Conservation (phyloP, 2,329 filamentous ascomycete genomes). For the Monilinia polystroma region DNA sequence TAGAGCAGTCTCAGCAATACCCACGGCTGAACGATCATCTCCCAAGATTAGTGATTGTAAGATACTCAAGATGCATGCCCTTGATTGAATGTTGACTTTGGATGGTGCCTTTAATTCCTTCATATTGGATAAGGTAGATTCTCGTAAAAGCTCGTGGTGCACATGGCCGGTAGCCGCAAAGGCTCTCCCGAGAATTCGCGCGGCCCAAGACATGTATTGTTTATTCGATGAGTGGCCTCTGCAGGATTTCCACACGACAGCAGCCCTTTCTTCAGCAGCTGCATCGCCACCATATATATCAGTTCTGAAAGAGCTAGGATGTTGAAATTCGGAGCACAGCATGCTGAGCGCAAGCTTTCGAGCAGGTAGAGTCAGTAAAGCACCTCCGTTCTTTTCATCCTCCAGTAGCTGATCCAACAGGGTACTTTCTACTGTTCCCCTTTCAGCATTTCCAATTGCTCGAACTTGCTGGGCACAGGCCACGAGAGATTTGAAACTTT, state of each 20-base stretch:
- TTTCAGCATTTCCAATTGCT: conserved; percentile 66
- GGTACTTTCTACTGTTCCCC: conserved; percentile 71
- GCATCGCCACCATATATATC: conserved; percentile 70
- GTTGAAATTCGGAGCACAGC: conserved; percentile 72
- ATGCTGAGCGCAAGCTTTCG: conserved; percentile 68
- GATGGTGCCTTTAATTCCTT: conserved; percentile 40
- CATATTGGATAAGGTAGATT: conserved; percentile 54
- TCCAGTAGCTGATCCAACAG: conserved; percentile 76
- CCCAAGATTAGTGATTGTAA: conserved; percentile 62
- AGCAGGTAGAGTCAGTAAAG: conserved; percentile 69
- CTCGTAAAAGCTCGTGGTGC: conserved; percentile 57
- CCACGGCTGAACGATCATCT: conserved; percentile 54
- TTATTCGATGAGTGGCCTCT: conserved; percentile 60
- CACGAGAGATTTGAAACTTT: conserved; percentile 65
- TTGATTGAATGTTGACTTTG: conserved; percentile 53
- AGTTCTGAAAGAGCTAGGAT: conserved; percentile 54
- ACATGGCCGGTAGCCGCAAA: conserved; percentile 75
- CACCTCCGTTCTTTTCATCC: conserved; percentile 62
- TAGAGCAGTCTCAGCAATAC: conserved; percentile 60
- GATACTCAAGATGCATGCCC: conserved; percentile 60
- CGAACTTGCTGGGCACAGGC: conserved; percentile 66
- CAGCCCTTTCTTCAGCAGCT: conserved; percentile 59
- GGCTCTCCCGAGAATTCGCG: conserved; percentile 76
- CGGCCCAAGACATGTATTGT: conserved; percentile 81
- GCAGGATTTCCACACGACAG: conserved; percentile 75